These are phyloP conservation scores for Saccharomycopsis javanensis DNA, from an alignment of 805 yeast genomes.

Conservation along the genomic window DNA sequence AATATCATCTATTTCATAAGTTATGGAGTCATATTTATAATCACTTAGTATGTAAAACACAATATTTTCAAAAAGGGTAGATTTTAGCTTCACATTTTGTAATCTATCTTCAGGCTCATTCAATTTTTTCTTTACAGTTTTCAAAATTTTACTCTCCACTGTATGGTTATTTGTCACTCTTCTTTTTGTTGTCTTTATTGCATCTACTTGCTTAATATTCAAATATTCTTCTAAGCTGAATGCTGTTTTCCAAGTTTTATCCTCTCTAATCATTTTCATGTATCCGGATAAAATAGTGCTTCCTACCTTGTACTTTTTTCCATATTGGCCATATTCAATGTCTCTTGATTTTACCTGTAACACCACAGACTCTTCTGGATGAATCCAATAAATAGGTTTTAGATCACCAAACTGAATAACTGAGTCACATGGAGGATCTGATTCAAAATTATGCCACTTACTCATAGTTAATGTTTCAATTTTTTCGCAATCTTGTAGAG, in stretches of 20 bases:
- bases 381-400: constrained; percentile 67
- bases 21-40: constrained; percentile 21
- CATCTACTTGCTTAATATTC: constrained; percentile 25
- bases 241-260: constrained; percentile 51
- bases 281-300: constrained; percentile 71
- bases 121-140: constrained; percentile 21
- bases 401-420: constrained; percentile 47
- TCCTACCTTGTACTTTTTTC: constrained; percentile 46
- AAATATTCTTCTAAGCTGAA: constrained; percentile 47
- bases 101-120: constrained; percentile 20
- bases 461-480: constrained; percentile 49
- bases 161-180: constrained; percentile 21
- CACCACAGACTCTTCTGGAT: constrained; percentile 68
- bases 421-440: constrained; percentile 31
- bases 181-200: constrained; percentile 22
- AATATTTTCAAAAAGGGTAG: constrained; percentile 35
- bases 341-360: constrained; percentile 78
- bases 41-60: constrained; percentile 49
- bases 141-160: constrained; percentile 17
- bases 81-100: constrained; percentile 18
- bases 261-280: constrained; percentile 56
- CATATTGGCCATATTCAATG: constrained; percentile 39
- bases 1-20: constrained; percentile 31
- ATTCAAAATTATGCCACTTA: constrained; percentile 45
- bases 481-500: constrained; percentile 47